phyloP scores from a whole-genome alignment of 2,329 filamentous ascomycete genomes.

The Exutisphaerella laricina region DNA sequence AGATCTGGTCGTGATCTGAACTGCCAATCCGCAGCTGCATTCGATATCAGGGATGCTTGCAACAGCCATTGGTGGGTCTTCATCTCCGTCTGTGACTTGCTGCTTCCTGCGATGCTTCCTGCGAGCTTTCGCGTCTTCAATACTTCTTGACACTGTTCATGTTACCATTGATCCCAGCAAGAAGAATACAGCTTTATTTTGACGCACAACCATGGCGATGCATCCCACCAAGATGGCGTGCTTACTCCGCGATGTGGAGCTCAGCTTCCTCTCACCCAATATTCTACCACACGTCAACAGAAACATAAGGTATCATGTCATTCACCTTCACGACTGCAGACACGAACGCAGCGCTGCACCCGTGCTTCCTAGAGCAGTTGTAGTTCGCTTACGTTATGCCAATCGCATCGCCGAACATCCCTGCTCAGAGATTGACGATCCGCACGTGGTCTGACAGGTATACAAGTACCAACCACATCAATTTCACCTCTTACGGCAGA shows the following conservation, averaged over 20 bases:
- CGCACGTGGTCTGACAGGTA: not conserved
- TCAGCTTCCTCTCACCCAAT: too few relatives aligned
- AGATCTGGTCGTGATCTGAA: constrained; percentile 43
- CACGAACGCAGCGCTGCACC: too few relatives aligned
- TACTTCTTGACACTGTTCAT: too few relatives aligned
- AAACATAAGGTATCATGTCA: too few relatives aligned
- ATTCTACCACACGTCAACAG: too few relatives aligned
- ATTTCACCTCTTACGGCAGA: not conserved
- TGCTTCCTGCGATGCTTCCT: too few relatives aligned
- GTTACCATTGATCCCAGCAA: too few relatives aligned
- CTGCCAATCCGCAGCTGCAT: constrained; percentile 43
- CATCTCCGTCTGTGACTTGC: not conserved
- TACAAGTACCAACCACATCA: not conserved
- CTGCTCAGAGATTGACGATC: not conserved
- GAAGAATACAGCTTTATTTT: not conserved
- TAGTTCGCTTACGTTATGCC: too few relatives aligned
- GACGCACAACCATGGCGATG: constrained; percentile 1
- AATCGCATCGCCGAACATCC: not conserved
- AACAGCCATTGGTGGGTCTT: not conserved
- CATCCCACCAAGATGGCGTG: constrained; percentile 2
- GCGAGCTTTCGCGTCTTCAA: too few relatives aligned
- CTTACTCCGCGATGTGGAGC: constrained; percentile 2
- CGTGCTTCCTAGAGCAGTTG: too few relatives aligned
- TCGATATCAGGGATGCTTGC: constrained; percentile 37
- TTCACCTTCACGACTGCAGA: too few relatives aligned